Evolutionary conservation across 352 stramenopile species (phyloP).

Genomic region (Globisporangium nunn): DNA sequence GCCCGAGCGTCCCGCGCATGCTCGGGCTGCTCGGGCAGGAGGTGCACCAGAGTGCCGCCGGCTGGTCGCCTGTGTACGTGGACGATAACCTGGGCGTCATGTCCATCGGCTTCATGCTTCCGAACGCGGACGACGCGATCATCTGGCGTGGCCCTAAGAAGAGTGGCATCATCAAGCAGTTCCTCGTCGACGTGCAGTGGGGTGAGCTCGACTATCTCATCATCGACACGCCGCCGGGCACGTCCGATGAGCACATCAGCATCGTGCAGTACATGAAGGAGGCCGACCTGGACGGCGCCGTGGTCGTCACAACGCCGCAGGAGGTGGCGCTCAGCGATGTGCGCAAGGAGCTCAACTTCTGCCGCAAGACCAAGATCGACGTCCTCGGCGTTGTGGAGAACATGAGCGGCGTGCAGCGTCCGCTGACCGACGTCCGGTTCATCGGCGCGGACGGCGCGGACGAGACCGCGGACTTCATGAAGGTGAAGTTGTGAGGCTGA

Average conservation of each 20-base stretch:
- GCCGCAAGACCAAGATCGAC: slow-evolving; percentile 91
- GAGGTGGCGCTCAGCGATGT: slow-evolving; percentile 99
- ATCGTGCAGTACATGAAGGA: slow-evolving; percentile 99
- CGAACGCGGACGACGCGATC: slow-evolving; percentile 96
- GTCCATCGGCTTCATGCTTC: slow-evolving; percentile 99
- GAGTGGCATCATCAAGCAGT: slow-evolving; percentile 99
- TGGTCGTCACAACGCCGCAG: slow-evolving; percentile 99
- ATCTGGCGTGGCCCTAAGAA: slow-evolving; percentile 99
- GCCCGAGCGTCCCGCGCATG: slow-evolving; percentile 97
- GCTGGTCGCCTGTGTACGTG: slow-evolving; percentile 99
- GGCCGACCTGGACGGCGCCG: slow-evolving; percentile 89
- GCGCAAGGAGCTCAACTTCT: slow-evolving; percentile 99
- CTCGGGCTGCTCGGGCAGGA: slow-evolving; percentile 88
- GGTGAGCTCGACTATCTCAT: slow-evolving; percentile 99
- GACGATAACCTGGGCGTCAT: slow-evolving; percentile 98
- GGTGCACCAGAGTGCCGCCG: slow-evolving; percentile 96
- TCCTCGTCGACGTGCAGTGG: slow-evolving; percentile 99
- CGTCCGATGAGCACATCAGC: slow-evolving; percentile 99
- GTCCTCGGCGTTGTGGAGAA: slow-evolving; percentile 96
- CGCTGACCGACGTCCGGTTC: slow-evolving; percentile 68
- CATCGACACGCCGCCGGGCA: slow-evolving; percentile 99
- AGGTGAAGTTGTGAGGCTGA: neutral
- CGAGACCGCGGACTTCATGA: slow-evolving; percentile 51
- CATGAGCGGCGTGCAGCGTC: slow-evolving; percentile 93
- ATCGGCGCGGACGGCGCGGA: slow-evolving; percentile 43